Conservation (phyloP, 495 filamentous ascomycete genomes). For the Melanomma pulvis-pyrius region DNA sequence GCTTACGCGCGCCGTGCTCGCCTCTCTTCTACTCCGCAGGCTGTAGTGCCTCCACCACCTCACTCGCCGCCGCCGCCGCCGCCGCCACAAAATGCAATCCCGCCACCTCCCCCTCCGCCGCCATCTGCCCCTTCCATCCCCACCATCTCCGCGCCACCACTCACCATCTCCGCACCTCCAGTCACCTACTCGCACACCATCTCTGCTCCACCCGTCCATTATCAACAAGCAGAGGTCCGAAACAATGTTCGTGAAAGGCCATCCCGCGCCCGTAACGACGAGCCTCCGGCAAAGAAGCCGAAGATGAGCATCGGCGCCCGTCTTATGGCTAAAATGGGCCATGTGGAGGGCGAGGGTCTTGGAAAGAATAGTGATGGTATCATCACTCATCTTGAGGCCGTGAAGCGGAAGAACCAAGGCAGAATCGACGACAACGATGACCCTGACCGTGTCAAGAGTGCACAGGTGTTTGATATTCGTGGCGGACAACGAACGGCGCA, state of each 20-base stretch:
- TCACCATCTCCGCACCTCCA: background rate
- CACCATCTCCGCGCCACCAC: slow-evolving; percentile 45
- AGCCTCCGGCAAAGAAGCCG: slow-evolving; percentile 47
- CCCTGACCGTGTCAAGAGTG: background rate
- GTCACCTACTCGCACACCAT: slow-evolving; percentile 41
- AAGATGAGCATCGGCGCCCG: slow-evolving; percentile 73
- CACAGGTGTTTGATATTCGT: slow-evolving; percentile 11
- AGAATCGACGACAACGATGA: background rate
- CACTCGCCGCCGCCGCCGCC: slow-evolving; percentile 14
- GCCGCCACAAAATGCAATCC: slow-evolving; percentile 35
- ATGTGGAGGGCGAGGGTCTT: slow-evolving; percentile 83
- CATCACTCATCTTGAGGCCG: slow-evolving; percentile 29
- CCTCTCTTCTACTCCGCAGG: slow-evolving; percentile 23
- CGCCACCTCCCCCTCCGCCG: slow-evolving; percentile 40
- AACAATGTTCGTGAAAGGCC: background rate
- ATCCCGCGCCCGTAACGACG: background rate
- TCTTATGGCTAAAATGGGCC: slow-evolving; percentile 89
- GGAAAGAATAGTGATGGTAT: slow-evolving; percentile 82
- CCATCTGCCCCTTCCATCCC: slow-evolving; percentile 40
- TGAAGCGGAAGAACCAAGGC: background rate
- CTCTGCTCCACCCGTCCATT: slow-evolving; percentile 71
- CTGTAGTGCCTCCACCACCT: slow-evolving; percentile 9
- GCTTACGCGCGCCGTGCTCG: slow-evolving; percentile 48
- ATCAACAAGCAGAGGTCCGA: slow-evolving; percentile 42
- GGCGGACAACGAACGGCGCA: slow-evolving; percentile 42